phyloP scores from a whole-genome alignment of 768 basidiomycete species.

The Leccinellum albellum region DNA sequence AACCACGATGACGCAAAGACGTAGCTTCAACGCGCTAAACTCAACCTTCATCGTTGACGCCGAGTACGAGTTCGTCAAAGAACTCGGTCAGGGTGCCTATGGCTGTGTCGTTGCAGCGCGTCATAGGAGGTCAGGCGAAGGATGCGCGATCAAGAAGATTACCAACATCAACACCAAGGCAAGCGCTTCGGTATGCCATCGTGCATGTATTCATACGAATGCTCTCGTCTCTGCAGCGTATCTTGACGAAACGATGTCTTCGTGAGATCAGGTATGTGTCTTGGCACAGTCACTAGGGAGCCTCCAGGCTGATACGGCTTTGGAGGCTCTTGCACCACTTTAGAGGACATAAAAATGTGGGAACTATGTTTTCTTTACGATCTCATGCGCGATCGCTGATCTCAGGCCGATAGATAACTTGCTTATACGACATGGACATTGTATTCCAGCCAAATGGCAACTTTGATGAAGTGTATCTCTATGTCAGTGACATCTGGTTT shows the following conservation, averaged over 20 bases:
- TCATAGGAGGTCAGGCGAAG: conserved; percentile 79
- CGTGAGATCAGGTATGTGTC: conserved; percentile 80
- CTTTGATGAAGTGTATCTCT: conserved; percentile 95
- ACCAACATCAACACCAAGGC: conserved; percentile 91
- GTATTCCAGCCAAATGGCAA: conserved; percentile 88
- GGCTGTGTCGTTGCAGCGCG: conserved; percentile 87
- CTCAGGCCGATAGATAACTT: conserved; percentile 68
- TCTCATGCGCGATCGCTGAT: conserved; percentile 5
- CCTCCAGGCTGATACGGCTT: conserved; percentile 13
- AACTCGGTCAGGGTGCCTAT: conserved; percentile 94
- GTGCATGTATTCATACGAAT: conserved; percentile 11
- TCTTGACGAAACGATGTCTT: conserved; percentile 94
- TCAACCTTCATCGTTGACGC: conserved; percentile 85
- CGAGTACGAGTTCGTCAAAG: conserved; percentile 93
- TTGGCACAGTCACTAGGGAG: background rate
- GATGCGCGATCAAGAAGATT: conserved; percentile 95
- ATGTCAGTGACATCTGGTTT: conserved; percentile 45
- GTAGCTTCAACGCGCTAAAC: conserved; percentile 79
- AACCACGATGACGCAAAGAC: conserved; percentile 55
- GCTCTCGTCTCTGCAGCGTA: conserved; percentile 50
- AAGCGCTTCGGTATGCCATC: conserved; percentile 11
- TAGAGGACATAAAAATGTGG: conserved; percentile 96
- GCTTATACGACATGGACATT: conserved; percentile 97
- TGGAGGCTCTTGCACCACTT: conserved; percentile 90
- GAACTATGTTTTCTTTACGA: conserved; percentile 22